These are phyloP conservation scores for Leishmania aethiopica DNA, from an alignment of 208 protist genomes.

Conservation along the genomic window DNA sequence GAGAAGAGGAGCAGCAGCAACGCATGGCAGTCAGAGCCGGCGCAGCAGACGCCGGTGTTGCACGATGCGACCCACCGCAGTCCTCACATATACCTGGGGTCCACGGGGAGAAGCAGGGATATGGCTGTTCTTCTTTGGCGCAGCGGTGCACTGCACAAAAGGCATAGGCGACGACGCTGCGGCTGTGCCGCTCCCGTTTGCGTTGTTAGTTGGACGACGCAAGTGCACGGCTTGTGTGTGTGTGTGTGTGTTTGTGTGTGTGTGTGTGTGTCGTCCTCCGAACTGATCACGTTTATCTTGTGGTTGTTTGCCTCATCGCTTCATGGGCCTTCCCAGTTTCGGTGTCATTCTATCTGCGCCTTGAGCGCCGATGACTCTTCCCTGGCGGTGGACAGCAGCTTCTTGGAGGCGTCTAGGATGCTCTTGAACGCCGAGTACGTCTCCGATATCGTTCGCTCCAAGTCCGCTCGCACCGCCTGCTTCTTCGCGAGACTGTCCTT, in stretches of 20 bases:
- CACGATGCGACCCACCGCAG: not conserved
- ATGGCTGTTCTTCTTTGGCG: not conserved
- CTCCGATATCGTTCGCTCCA: conserved; percentile 81
- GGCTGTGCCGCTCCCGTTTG: not conserved
- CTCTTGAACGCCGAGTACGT: conserved; percentile 85
- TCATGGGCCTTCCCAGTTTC: not conserved
- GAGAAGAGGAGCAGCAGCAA: not conserved
- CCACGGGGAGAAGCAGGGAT: not conserved
- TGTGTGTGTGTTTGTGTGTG: not conserved
- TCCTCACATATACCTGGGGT: not conserved
- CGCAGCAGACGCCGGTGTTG: not conserved
- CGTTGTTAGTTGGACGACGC: not conserved
- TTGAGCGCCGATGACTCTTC: conserved; percentile 54
- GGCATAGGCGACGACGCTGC: not conserved
- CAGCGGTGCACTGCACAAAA: not conserved
- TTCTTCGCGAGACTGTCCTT: conserved; percentile 69
- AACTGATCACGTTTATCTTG: not conserved
- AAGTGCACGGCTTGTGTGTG: not conserved
- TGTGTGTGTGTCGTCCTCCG: not conserved
- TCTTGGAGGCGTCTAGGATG: conserved; percentile 88
- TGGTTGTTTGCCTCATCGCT: not conserved
- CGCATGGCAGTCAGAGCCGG: not conserved
- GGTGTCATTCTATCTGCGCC: conserved; percentile 21
- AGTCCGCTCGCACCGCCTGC: conserved; percentile 46
- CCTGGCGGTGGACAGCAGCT: conserved; percentile 71